A percentile compares a stretch with the other conserved stretches of the same genome.
These are phyloP conservation scores for Teratosphaeria destructans DNA, from an alignment of 2,329 filamentous ascomycete genomes.

Conservation along the genomic window DNA sequence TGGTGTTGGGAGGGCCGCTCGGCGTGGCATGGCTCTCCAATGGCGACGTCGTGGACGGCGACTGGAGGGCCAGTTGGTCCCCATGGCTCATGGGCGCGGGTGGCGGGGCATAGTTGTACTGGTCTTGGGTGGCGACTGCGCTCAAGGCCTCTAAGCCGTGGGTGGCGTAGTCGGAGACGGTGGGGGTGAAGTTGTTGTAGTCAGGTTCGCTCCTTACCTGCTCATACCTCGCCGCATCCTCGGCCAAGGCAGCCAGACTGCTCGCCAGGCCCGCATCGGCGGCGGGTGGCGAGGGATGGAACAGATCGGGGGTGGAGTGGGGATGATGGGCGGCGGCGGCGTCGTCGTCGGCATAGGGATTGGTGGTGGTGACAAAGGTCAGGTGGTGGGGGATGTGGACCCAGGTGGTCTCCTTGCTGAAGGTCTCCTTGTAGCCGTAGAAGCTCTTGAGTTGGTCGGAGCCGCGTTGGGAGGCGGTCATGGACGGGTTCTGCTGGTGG, in stretches of 20 bases:
- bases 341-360: slow-evolving; percentile 46
- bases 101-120: slow-evolving; percentile 27
- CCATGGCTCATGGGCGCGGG: slow-evolving; percentile 15
- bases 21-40: slow-evolving; percentile 11
- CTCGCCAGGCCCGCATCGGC: background rate
- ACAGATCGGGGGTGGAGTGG: background rate
- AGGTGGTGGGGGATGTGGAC: slow-evolving; percentile 51
- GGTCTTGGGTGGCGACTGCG: slow-evolving; percentile 37
- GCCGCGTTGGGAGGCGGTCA: slow-evolving; percentile 43
- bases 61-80: slow-evolving; percentile 19
- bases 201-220: background rate
- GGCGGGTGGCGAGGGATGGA: background rate
- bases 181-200: slow-evolving; percentile 12
- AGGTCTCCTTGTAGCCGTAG: slow-evolving; percentile 58
- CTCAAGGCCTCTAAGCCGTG: slow-evolving; percentile 47
- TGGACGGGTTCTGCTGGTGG: slow-evolving; percentile 59
- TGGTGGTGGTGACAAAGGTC: slow-evolving; percentile 51
- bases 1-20: slow-evolving; percentile 22
- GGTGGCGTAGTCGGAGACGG: slow-evolving; percentile 22
- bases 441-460: slow-evolving; percentile 47
- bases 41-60: slow-evolving; percentile 11
- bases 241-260: slow-evolving; percentile 5
- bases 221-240: slow-evolving; percentile 5
- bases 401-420: slow-evolving; percentile 51
- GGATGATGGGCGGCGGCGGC: slow-evolving; percentile 3